Percentiles rank a stretch among this genome's conserved stretches.
Conservation (phyloP, 768 basidiomycete genomes). For the Phlebiopsis flavidoalba region DNA sequence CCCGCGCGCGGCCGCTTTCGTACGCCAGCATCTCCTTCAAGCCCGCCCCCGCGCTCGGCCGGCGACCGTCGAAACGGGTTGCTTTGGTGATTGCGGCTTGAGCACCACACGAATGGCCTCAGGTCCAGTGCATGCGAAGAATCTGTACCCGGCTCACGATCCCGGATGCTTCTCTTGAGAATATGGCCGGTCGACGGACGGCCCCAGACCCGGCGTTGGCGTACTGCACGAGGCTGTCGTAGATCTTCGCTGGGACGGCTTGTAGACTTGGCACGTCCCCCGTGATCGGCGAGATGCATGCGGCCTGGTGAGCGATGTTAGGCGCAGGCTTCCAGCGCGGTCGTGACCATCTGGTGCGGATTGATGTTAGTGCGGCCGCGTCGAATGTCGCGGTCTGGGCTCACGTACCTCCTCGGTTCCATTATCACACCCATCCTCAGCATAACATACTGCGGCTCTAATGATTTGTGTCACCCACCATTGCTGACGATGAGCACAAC, state of each 20-base stretch:
- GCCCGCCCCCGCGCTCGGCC: too few relatives aligned
- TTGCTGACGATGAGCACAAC: constrained; percentile 26
- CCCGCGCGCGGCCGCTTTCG: too few relatives aligned
- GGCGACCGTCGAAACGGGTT: too few relatives aligned
- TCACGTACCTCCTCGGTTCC: constrained; percentile 4
- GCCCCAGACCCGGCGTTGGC: constrained; percentile 7
- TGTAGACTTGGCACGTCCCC: constrained; percentile 21
- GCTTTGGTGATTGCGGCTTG: too few relatives aligned
- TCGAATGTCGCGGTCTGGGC: not conserved
- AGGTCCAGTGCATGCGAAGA: not conserved
- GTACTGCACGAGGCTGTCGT: constrained; percentile 17
- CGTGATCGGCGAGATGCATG: constrained; percentile 18
- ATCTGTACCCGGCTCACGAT: constrained; percentile 27
- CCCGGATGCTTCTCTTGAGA: constrained; percentile 18
- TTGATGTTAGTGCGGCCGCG: not conserved
- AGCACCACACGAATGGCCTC: too few relatives aligned
- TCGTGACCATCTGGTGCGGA: constrained; percentile 20
- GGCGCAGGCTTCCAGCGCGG: constrained; percentile 13
- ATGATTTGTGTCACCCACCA: constrained; percentile 16
- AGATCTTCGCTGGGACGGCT: constrained; percentile 22
- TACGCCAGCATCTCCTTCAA: too few relatives aligned
- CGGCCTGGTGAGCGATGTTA: not conserved
- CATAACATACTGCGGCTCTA: not conserved
- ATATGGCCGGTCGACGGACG: too few relatives aligned
- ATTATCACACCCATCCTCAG: not conserved